A percentile compares a stretch with the other conserved stretches of the same genome.
Conservation (phyloP, 192 early-diverging fungal species). For the Coemansia sp. region DNA sequence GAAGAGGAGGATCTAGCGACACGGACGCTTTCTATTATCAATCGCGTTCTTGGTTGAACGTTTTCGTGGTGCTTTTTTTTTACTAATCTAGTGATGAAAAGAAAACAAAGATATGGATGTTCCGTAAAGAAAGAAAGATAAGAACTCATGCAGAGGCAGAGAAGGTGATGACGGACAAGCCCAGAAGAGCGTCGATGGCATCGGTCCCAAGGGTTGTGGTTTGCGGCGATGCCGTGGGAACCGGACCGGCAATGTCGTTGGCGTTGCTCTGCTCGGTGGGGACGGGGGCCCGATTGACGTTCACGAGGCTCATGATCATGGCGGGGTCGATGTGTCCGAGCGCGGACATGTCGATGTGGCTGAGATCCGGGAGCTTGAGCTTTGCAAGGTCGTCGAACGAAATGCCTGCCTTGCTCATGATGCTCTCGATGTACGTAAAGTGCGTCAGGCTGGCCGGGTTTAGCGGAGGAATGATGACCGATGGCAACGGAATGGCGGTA, state of each 20-base stretch:
- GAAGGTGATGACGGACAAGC: constrained; percentile 34
- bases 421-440: constrained; percentile 35
- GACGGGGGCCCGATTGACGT: constrained; percentile 28
- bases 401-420: constrained; percentile 42
- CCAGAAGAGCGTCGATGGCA: constrained; percentile 42
- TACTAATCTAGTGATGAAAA: neutral
- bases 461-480: constrained; percentile 38
- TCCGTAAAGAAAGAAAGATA: neutral
- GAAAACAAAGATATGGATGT: too few relatives aligned
- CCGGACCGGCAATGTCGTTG: constrained; percentile 10
- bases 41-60: constrained; percentile 26
- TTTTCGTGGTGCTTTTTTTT: neutral
- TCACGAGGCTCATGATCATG: constrained; percentile 24
- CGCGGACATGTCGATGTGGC: constrained; percentile 25
- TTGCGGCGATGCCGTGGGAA: constrained; percentile 19
- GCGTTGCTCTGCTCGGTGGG: constrained; percentile 16
- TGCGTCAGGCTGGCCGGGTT: constrained; percentile 49
- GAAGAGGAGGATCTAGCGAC: constrained; percentile 70
- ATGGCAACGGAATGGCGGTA: constrained; percentile 37
- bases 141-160: constrained; percentile 7
- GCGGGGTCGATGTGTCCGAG: constrained; percentile 22
- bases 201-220: constrained; percentile 45
- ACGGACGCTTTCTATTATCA: constrained; percentile 59
- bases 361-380: constrained; percentile 43
- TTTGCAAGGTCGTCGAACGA: constrained; percentile 51